A percentile compares a stretch with the other conserved stretches of the same genome.
phyloP scores from a whole-genome alignment of 1,284 basidiomycete species.

The Farysia itapuensis region DNA sequence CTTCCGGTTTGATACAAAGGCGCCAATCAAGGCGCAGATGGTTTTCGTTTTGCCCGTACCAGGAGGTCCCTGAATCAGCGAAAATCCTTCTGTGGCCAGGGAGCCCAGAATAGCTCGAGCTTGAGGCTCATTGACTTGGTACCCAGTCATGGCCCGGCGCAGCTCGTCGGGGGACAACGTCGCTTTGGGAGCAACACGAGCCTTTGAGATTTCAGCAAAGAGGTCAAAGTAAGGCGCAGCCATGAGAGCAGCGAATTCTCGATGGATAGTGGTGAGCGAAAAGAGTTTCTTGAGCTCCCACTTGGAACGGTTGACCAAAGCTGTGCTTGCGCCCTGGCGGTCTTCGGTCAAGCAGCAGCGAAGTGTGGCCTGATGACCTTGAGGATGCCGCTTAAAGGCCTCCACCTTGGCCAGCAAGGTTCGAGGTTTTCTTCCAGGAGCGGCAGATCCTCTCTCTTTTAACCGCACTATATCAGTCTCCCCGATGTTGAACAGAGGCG shows the following conservation, averaged over 20 bases:
- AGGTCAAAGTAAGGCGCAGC: slow-evolving; percentile 82
- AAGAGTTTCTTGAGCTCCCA: slow-evolving; percentile 82
- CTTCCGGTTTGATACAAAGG: slow-evolving; percentile 68
- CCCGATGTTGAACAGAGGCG: slow-evolving; percentile 12
- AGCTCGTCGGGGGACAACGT: slow-evolving; percentile 64
- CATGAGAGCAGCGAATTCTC: slow-evolving; percentile 86
- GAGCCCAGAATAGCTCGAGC: slow-evolving; percentile 83
- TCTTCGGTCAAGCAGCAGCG: slow-evolving; percentile 62
- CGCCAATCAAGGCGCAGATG: slow-evolving; percentile 88
- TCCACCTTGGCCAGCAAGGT: slow-evolving; percentile 74
- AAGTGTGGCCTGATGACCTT: slow-evolving; percentile 63
- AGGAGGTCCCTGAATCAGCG: slow-evolving; percentile 94
- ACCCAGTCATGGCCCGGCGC: slow-evolving; percentile 68
- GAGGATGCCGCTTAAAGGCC: slow-evolving; percentile 66
- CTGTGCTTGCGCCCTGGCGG: slow-evolving; percentile 52
- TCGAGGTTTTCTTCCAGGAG: slow-evolving; percentile 66
- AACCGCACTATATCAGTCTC: slow-evolving; percentile 69
- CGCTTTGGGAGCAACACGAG: slow-evolving; percentile 65
- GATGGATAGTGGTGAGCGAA: slow-evolving; percentile 85
- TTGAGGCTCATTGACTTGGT: slow-evolving; percentile 89
- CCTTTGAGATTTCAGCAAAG: slow-evolving; percentile 71
- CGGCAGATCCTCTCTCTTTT: slow-evolving; percentile 76
- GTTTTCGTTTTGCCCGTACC: slow-evolving; percentile 99
- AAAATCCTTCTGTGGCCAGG: slow-evolving; percentile 75
- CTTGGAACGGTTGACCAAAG: slow-evolving; percentile 66